Evolutionary conservation across 2,329 filamentous ascomycete genomes (phyloP), one percentile per base, ranked within the genome.

Genomic region (Phialophora tarda): DNA sequence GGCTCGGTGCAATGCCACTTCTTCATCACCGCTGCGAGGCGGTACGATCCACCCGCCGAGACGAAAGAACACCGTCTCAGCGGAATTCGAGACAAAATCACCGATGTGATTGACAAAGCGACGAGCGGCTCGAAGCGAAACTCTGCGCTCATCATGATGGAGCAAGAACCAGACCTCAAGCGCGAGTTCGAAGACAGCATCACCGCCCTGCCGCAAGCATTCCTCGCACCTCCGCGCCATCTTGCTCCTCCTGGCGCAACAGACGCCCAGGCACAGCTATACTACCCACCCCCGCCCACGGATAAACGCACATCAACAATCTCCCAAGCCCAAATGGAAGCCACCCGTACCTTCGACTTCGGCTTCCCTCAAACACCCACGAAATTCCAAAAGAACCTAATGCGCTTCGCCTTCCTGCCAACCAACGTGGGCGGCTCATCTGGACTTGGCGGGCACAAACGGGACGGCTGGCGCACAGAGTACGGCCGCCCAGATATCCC

Each of bases 1-100:
- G 92, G 95, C 75, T 90, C 91, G 32, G 91, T 97, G 8, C 91
- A 91, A 26, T 97, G 93, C 82, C 93, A 96, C 77, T 97, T 97
- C 82, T 97, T 92, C 79, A 91, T 97, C 71, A 98, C 94, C 0
- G 88, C 90, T 0, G 86, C 92, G 7, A 89, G 91, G 71, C 82
- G 89, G 64, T 71, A 77, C 23, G 71, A 72, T 10, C 70, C 79
- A 75, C 67, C 62, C 1, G 54, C 62, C 10, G 69, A 66, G 71
- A 73, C 7, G 48, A 82, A 79, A 76, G 82, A 80, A 75, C 87
- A 78, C 65, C 73, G 89, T 89, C 72, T 81, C 41, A 69, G 65
- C 48, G 71, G 67, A 2, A 89, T 96, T 72, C 91, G 96, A 75
- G 92, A 96, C 78, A 92, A 90, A 77, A 87, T 97, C 64, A 93